These are phyloP conservation scores for Clarireedia monteithiana DNA, from an alignment of 2,329 filamentous ascomycete genomes.

Conservation along the genomic window DNA sequence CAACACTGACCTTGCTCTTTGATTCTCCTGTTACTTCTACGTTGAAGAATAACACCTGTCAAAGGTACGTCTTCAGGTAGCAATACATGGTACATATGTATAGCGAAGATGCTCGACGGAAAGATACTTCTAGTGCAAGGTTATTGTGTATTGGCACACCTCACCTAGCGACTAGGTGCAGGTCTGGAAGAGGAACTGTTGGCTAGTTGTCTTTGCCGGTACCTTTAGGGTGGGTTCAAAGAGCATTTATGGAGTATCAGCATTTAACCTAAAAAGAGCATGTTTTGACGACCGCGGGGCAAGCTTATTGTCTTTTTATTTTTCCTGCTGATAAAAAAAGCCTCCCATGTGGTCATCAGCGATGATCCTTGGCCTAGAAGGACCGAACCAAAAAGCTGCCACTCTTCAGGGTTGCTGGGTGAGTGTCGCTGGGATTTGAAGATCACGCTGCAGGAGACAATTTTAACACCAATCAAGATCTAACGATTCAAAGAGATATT, in stretches of 20 bases:
- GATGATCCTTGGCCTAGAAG: slow-evolving; percentile 17
- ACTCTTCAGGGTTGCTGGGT: slow-evolving; percentile 1
- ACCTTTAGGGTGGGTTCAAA: too few species aligned
- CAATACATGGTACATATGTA: slow-evolving; percentile 1
- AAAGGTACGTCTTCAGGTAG: not conserved
- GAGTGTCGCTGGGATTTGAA: slow-evolving; percentile 8
- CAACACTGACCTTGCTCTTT: not conserved
- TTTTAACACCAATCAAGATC: slow-evolving; percentile 18
- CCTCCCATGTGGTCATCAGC: slow-evolving; percentile 18
- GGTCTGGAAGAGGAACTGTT: not conserved
- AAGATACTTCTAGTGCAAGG: not conserved
- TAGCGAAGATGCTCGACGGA: not conserved
- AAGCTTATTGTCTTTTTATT: not conserved
- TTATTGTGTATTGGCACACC: not conserved
- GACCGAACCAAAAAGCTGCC: slow-evolving; percentile 4
- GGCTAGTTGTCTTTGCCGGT: not conserved
- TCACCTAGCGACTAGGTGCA: too few species aligned
- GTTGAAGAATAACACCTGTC: slow-evolving; percentile 2
- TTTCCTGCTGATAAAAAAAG: not conserved
- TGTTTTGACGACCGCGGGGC: slow-evolving; percentile 10
- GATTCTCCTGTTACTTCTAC: not conserved
- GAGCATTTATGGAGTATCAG: too few species aligned
- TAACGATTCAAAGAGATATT: slow-evolving; percentile 4
- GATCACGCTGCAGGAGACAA: slow-evolving; percentile 12
- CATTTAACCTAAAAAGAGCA: not conserved